Evolutionary conservation across 345 rosid genomes (phyloP).

Genomic region (Gossypium sturtianum): DNA sequence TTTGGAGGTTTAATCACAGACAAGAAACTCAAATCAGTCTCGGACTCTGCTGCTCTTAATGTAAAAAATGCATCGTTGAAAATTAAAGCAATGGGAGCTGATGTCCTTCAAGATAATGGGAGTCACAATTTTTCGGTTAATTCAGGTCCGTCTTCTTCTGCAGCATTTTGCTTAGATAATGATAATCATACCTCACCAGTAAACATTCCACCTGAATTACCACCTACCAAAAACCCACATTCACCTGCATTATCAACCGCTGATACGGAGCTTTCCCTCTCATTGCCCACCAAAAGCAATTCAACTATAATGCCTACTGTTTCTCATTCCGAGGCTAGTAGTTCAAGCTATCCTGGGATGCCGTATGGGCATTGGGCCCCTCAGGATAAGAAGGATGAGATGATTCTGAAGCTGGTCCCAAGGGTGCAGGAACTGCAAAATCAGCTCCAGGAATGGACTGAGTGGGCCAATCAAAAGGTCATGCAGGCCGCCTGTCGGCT

Average conservation of each 20-base stretch:
- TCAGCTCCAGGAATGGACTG: constrained; percentile 88
- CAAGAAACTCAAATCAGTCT: constrained; percentile 51
- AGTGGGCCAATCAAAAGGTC: constrained; percentile 95
- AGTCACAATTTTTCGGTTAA: constrained; percentile 21
- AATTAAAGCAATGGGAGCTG: constrained; percentile 40
- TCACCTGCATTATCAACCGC: constrained; percentile 29
- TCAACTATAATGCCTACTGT: constrained; percentile 26
- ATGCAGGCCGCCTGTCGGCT: constrained; percentile 94
- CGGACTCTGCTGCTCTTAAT: constrained; percentile 40
- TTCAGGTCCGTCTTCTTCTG: constrained; percentile 26
- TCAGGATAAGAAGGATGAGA: constrained; percentile 51
- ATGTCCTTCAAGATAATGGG: constrained; percentile 38
- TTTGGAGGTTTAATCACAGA: constrained; percentile 49
- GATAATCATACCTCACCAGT: constrained; percentile 18
- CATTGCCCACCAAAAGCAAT: constrained; percentile 42
- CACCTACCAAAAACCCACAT: constrained; percentile 19
- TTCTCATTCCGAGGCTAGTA: constrained; percentile 27
- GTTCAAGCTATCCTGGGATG: constrained; percentile 33
- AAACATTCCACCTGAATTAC: constrained; percentile 17
- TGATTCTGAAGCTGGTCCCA: constrained; percentile 49
- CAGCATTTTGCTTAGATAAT: constrained; percentile 27
- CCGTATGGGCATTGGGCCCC: constrained; percentile 44
- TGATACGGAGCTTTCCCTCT: constrained; percentile 61
- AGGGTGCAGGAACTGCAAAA: constrained; percentile 45
- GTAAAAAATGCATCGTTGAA: constrained; percentile 45